A percentile compares a stretch with the other conserved stretches of the same genome.
These are phyloP conservation scores for Wickerhamiella alocasiicola DNA, from an alignment of 805 yeast genomes.

Conservation along the genomic window DNA sequence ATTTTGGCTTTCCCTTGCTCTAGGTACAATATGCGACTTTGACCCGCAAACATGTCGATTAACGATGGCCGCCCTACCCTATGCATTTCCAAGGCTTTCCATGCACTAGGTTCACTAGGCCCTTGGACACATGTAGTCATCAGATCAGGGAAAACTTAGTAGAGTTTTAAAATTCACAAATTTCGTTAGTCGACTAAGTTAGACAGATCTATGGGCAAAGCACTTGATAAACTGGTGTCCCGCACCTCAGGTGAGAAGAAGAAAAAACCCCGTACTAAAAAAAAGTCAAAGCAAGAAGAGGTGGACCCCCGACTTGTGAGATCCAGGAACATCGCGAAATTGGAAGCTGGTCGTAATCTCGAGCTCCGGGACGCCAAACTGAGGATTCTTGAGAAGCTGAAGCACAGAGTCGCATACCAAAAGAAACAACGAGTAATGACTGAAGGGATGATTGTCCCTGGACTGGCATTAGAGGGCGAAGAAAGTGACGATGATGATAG, in stretches of 20 bases:
- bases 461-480: conserved; percentile 23
- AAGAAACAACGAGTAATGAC: conserved; percentile 14
- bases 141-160: no score
- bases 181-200: no score
- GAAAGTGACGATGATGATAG: conserved; percentile 21
- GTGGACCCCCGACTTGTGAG: background rate
- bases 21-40: no score
- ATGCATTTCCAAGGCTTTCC: no score
- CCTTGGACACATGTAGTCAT: no score
- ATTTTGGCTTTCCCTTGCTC: no score
- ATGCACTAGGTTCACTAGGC: no score
- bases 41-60: no score
- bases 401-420: conserved; percentile 13
- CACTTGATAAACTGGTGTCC: conserved; percentile 5
- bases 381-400: conserved; percentile 15
- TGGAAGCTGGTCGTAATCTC: background rate
- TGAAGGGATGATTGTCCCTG: conserved; percentile 21
- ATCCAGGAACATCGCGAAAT: background rate
- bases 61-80: no score
- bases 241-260: conserved; percentile 4
- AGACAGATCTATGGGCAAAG: conserved; percentile 11
- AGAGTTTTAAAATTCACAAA: no score
- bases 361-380: conserved; percentile 12
- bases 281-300: background rate
- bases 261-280: conserved; percentile 5